phyloP scores from a whole-genome alignment of 2,329 filamentous ascomycete genomes.

The Beauveria pseudobassiana region DNA sequence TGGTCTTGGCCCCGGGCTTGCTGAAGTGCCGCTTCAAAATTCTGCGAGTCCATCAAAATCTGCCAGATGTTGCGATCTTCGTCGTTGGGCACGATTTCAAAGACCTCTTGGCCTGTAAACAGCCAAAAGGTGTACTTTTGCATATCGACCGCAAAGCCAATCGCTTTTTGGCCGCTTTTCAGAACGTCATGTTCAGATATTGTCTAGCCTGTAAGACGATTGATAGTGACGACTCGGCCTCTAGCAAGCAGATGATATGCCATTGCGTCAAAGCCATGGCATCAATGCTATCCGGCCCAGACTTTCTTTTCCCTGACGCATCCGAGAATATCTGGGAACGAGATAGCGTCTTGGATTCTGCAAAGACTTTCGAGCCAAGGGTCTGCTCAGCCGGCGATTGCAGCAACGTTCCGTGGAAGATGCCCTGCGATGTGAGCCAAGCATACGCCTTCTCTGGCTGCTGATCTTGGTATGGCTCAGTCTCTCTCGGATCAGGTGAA shows the following conservation, averaged over 20 bases:
- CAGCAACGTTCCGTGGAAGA: conserved; percentile 77
- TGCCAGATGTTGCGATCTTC: conserved; percentile 93
- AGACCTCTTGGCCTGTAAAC: conserved; percentile 85
- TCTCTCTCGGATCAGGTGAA: conserved; percentile 63
- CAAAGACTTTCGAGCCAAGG: conserved; percentile 67
- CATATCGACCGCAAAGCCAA: conserved; percentile 82
- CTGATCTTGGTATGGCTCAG: conserved; percentile 46
- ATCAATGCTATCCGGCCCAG: conserved; percentile 64
- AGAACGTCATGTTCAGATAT: conserved; percentile 86
- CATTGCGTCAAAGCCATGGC: conserved; percentile 86
- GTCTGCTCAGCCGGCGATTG: conserved; percentile 51
- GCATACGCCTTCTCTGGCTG: conserved; percentile 72
- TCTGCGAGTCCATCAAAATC: conserved; percentile 77
- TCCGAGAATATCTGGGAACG: conserved; percentile 67
- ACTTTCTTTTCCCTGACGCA: conserved; percentile 54
- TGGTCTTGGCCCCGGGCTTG: conserved; percentile 76
- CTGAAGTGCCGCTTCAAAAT: conserved; percentile 81
- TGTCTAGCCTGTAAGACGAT: conserved; percentile 75
- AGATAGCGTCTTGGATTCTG: conserved; percentile 69
- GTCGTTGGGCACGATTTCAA: conserved; percentile 83
- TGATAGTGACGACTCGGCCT: conserved; percentile 74
- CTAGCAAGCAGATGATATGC: conserved; percentile 80
- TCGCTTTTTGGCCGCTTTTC: conserved; percentile 65
- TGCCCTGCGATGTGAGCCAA: conserved; percentile 81
- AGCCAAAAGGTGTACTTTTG: conserved; percentile 98